Conservation (phyloP, 2,329 filamentous ascomycete genomes). For the Phialemonium atrogriseum region DNA sequence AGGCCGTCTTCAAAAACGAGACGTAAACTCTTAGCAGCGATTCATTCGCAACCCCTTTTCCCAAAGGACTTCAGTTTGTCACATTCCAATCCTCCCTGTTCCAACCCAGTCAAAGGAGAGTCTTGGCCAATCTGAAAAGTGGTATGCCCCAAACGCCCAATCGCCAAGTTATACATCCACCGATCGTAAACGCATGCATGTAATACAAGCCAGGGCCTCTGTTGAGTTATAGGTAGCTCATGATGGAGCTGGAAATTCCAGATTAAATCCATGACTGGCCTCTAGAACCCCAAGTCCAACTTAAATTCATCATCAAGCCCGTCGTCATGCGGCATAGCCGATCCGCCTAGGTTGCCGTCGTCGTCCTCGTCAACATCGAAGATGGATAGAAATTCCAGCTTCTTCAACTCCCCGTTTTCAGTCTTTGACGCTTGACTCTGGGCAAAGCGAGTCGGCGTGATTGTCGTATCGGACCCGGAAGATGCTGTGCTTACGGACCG, state of each 20-base stretch:
- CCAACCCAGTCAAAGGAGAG: too few relatives aligned
- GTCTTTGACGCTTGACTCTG: conserved; percentile 15
- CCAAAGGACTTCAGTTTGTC: too few relatives aligned
- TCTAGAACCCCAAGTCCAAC: conserved; percentile 33
- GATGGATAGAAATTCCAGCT: conserved; percentile 47
- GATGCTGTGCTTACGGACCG: conserved; percentile 28
- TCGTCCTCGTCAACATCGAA: conserved; percentile 44
- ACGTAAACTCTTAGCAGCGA: too few relatives aligned
- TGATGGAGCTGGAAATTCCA: conserved; percentile 3
- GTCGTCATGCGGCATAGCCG: conserved; percentile 23
- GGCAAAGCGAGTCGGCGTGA: conserved; percentile 38
- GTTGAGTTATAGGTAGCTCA: too few relatives aligned
- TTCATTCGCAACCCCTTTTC: too few relatives aligned
- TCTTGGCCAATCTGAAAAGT: too few relatives aligned
- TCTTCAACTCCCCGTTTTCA: conserved; percentile 21
- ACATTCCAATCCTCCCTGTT: too few relatives aligned
- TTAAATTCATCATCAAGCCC: conserved; percentile 50
- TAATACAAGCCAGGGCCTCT: neutral
- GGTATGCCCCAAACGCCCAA: too few relatives aligned
- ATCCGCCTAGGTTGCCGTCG: conserved; percentile 28
- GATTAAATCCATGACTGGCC: conserved; percentile 10
- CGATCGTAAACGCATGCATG: too few relatives aligned
- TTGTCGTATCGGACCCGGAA: conserved; percentile 31
- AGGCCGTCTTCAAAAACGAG: too few relatives aligned
- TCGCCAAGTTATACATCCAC: too few relatives aligned